Percentiles rank a stretch among this genome's conserved stretches.
phyloP scores from a whole-genome alignment of 106 monocot species.

The Amphibolis antarctica region DNA sequence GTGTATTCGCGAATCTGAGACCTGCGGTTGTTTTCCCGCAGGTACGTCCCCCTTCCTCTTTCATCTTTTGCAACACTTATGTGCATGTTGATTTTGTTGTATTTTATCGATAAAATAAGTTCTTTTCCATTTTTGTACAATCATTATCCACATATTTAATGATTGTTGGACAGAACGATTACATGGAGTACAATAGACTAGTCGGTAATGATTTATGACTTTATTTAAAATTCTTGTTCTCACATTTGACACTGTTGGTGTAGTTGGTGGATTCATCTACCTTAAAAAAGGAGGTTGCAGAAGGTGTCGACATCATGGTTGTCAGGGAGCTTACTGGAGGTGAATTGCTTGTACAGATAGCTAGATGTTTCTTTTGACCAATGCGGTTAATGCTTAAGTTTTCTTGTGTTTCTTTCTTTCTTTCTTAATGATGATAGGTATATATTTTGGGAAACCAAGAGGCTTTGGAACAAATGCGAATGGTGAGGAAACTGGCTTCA shows the following conservation, averaged over 20 bases:
- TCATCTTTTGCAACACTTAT: too few species aligned
- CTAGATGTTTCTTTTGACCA: not conserved
- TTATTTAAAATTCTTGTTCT: not conserved
- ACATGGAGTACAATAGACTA: too few species aligned
- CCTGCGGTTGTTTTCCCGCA: constrained; percentile 82
- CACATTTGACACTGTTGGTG: not conserved
- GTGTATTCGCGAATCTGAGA: constrained; percentile 80
- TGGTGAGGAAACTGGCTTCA: constrained; percentile 77
- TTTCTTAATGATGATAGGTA: constrained; percentile 33
- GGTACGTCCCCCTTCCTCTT: constrained; percentile 17
- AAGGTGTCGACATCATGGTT: constrained; percentile 88
- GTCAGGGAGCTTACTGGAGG: constrained; percentile 90
- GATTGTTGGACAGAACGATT: too few species aligned
- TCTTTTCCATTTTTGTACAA: too few species aligned
- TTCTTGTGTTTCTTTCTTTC: not conserved
- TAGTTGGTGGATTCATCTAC: constrained; percentile 80
- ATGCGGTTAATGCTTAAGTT: not conserved
- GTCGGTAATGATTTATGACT: too few species aligned
- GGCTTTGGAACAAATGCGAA: constrained; percentile 73
- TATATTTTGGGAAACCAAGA: constrained; percentile 93
- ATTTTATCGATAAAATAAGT: not conserved
- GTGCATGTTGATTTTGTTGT: not conserved
- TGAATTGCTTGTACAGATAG: constrained; percentile 4
- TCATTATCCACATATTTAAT: too few species aligned
- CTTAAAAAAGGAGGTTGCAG: constrained; percentile 77